A percentile compares a stretch with the other conserved stretches of the same genome.
Conservation (phyloP, 805 yeast species). For the Saturnispora galanensis region DNA sequence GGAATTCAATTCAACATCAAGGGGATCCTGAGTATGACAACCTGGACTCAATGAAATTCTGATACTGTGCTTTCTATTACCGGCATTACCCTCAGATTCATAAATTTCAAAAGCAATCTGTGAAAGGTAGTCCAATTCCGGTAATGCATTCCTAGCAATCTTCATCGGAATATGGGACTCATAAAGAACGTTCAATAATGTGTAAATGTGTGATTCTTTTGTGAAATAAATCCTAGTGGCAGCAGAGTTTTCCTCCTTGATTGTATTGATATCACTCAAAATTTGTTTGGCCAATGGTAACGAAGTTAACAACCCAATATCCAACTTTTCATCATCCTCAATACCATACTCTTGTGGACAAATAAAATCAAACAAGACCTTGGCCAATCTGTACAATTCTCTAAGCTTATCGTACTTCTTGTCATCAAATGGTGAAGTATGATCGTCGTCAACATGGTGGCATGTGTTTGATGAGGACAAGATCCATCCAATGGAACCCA, state of each 20-base stretch:
- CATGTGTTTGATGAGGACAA: conserved; percentile 28
- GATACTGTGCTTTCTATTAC: conserved; percentile 77
- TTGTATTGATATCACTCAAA: conserved; percentile 65
- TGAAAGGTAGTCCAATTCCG: conserved; percentile 90
- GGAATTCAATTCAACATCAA: conserved; percentile 92
- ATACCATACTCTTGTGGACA: conserved; percentile 99
- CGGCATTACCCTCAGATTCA: conserved; percentile 58
- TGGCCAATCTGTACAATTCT: conserved; percentile 81
- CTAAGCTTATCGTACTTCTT: conserved; percentile 71
- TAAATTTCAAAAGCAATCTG: conserved; percentile 91
- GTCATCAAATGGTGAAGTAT: conserved; percentile 56
- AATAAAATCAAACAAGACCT: conserved; percentile 90
- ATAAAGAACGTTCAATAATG: conserved; percentile 79
- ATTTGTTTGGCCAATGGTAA: conserved; percentile 89
- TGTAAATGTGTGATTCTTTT: conserved; percentile 93
- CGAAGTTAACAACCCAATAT: conserved; percentile 89
- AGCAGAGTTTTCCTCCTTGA: conserved; percentile 71
- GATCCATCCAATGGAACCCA: conserved; percentile 71
- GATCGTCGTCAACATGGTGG: conserved; percentile 14
- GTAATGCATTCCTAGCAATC: conserved; percentile 88
- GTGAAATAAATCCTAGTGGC: conserved; percentile 88
- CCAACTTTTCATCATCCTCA: conserved; percentile 88
- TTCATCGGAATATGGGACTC: conserved; percentile 93
- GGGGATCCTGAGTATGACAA: conserved; percentile 95
- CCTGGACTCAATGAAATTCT: conserved; percentile 94